Conservation (phyloP, 495 filamentous ascomycete species). For the Penicillium paxilli region DNA sequence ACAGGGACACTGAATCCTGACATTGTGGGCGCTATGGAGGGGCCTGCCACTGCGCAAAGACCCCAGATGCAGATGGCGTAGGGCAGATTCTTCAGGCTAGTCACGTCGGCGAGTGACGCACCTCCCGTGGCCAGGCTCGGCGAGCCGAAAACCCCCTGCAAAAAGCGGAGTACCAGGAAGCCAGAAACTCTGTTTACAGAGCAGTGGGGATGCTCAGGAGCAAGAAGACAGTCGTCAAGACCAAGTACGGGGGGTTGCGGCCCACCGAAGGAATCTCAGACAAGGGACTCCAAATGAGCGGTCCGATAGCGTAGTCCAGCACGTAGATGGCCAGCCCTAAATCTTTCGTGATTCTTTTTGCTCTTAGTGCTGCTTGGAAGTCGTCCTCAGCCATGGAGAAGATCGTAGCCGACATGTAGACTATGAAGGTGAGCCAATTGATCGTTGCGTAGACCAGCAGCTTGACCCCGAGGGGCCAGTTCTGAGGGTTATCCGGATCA, state of each 20-base stretch:
- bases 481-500: background rate
- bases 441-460: background rate
- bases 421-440: background rate
- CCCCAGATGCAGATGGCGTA: background rate
- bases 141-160: conserved; percentile 48
- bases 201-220: conserved; percentile 39
- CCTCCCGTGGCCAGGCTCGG: conserved; percentile 50
- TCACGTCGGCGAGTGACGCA: conserved; percentile 50
- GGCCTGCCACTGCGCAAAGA: background rate
- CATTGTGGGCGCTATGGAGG: background rate
- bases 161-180: conserved; percentile 45
- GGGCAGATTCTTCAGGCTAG: conserved; percentile 17
- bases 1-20: conserved; percentile 34
- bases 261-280: conserved; percentile 47
- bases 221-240: conserved; percentile 47
- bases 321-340: background rate
- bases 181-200: conserved; percentile 40
- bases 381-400: background rate
- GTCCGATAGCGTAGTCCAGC: background rate
- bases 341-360: no score
- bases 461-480: background rate
- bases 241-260: conserved; percentile 45
- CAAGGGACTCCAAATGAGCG: conserved; percentile 38
- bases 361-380: background rate
- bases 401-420: background rate